A percentile compares a stretch with the other conserved stretches of the same genome.
These are phyloP conservation scores for Paraphaeosphaeria sporulosa DNA, from an alignment of 2,329 filamentous ascomycete species.

Conservation along the genomic window DNA sequence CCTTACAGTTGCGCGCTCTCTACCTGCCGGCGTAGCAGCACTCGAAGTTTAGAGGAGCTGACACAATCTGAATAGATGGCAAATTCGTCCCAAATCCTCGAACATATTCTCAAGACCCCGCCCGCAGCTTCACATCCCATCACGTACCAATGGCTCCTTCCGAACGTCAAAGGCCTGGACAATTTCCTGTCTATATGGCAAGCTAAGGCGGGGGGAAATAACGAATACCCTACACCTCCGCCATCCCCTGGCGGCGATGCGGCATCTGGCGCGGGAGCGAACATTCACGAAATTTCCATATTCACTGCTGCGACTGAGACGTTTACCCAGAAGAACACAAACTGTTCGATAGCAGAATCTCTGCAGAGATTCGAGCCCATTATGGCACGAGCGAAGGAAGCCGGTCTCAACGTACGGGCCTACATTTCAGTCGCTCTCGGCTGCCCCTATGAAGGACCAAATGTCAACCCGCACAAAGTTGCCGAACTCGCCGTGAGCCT, in stretches of 20 bases:
- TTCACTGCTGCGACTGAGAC: conserved; percentile 84
- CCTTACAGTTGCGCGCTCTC: background rate
- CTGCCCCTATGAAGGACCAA: conserved; percentile 76
- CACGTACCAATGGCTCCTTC: conserved; percentile 81
- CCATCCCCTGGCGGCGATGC: conserved; percentile 46
- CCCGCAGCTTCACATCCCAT: conserved; percentile 64
- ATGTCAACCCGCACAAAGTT: conserved; percentile 66
- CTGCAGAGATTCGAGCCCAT: conserved; percentile 74
- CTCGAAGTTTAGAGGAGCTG: conserved; percentile 15
- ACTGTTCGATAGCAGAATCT: conserved; percentile 78
- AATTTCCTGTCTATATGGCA: conserved; percentile 65
- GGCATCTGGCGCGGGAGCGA: conserved; percentile 41
- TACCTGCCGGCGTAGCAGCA: background rate
- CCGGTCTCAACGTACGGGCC: conserved; percentile 74
- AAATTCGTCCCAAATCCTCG: conserved; percentile 76
- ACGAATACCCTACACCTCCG: conserved; percentile 59
- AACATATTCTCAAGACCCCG: conserved; percentile 68
- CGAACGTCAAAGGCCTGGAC: conserved; percentile 76
- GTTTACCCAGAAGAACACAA: conserved; percentile 83
- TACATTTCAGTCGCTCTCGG: conserved; percentile 78
- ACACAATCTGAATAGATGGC: conserved; percentile 67
- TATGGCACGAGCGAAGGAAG: conserved; percentile 70
- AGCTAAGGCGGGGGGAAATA: conserved; percentile 49
- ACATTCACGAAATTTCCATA: conserved; percentile 71
- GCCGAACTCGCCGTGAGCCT: conserved; percentile 69